These are phyloP conservation scores for Scheffersomyces cryptocercus DNA, from an alignment of 1,139 yeast genomes.

Conservation along the genomic window DNA sequence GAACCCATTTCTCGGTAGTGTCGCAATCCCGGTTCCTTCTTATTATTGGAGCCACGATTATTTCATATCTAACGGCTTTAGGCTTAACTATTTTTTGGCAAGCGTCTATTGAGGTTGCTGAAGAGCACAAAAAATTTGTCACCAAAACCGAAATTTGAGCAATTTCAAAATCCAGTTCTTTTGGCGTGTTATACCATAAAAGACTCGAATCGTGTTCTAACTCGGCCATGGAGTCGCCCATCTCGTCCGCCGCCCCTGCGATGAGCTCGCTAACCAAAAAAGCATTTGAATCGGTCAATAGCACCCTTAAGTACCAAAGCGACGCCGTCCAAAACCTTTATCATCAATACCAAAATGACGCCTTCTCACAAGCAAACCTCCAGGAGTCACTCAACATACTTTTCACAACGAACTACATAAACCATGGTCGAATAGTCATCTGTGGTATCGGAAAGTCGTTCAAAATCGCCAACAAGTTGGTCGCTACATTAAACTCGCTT, in stretches of 20 bases:
- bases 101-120: too few relatives aligned
- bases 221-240: background rate
- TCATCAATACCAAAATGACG: constrained; percentile 31
- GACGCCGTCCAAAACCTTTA: constrained; percentile 35
- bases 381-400: constrained; percentile 51
- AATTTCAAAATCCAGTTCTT: too few relatives aligned
- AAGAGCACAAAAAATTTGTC: too few relatives aligned
- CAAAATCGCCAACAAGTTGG: constrained; percentile 75
- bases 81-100: too few relatives aligned
- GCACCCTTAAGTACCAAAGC: constrained; percentile 33
- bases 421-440: constrained; percentile 68
- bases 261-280: constrained; percentile 1
- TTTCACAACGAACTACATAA: constrained; percentile 44
- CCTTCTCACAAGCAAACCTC: constrained; percentile 52
- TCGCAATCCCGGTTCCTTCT: too few relatives aligned
- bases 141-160: too few relatives aligned
- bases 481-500: constrained; percentile 80
- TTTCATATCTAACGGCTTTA: too few relatives aligned
- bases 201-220: too few relatives aligned
- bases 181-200: too few relatives aligned
- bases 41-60: too few relatives aligned
- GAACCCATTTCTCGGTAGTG: too few relatives aligned
- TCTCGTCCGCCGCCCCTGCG: background rate
- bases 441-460: constrained; percentile 85
- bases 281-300: constrained; percentile 28